Base-by-base conservation (phyloP, 805 yeast genomes). In the Hermanozyma aechmeae region DNA sequence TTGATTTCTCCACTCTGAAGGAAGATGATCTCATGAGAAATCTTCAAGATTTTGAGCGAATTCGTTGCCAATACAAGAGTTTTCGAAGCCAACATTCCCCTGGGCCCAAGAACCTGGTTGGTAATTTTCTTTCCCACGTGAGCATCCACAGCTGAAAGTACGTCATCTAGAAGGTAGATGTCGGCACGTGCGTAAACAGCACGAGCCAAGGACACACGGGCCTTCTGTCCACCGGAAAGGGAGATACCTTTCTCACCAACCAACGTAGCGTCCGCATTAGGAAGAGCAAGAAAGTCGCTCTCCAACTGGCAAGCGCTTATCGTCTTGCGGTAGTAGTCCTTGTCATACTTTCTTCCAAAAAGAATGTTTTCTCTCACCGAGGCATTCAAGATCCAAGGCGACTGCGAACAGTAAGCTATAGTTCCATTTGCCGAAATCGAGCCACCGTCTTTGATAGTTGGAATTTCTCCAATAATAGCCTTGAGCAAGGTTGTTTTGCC, bases 141-240 rank as follows among this genome's bases (percentile, higher is more conserved):
- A 3, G 81, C 74, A 55, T 78, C 86, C 13, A 78, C 86, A 2
- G 85, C 85, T 39, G 79, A 69, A 32, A 78, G 55, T 15, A 78
- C 63, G 46, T 78, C 86, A 53, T 78, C 86, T 30, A 78, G 40
- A 23, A 78, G 46, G 34, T 71, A 68, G 5, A 76, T 58, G 49
- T 76, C 81, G 2, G 70, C 63, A 30, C 75, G 55, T 0, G 81
- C 54, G 45, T 78, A 78, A 4, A 78, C 78, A 0, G 84, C 82
- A 43, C 86, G 65, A 0, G 85, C 85, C 24, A 78, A 53, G 10
- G 77, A 66, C 16, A 78, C 53, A 48, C 86, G 51, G 0, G 79
- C 79, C 45, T 71, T 74, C 45, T 74, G 81, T 6, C 81, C 79
- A 21, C 79, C 79, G 6, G 75, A 67, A 16, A 73, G 54, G 2